Evolutionary conservation across 768 basidiomycete species (phyloP).

Genomic region (Phlegmacium glaucopus): DNA sequence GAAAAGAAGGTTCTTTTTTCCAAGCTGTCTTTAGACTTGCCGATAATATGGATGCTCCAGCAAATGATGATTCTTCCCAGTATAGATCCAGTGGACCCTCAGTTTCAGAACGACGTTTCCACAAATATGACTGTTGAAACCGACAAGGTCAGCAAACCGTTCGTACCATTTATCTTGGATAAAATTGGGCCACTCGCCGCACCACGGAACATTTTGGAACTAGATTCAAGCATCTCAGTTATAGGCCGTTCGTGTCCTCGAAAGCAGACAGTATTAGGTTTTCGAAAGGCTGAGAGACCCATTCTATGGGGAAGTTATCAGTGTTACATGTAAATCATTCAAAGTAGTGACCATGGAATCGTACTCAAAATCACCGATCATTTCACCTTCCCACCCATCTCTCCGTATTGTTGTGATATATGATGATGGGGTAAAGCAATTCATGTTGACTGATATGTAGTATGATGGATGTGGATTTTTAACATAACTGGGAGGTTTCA

Average conservation of each 20-base stretch:
- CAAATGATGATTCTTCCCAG: slow-evolving; percentile 13
- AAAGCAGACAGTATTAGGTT: slow-evolving; percentile 29
- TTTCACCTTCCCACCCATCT: slow-evolving; percentile 37
- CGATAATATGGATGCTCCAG: slow-evolving; percentile 7
- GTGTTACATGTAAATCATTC: background rate
- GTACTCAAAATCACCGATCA: slow-evolving; percentile 49
- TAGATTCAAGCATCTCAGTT: slow-evolving; percentile 31
- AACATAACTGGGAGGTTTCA: slow-evolving; percentile 27
- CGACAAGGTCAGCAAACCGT: background rate
- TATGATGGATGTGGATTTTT: slow-evolving; percentile 32
- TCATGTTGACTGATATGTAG: slow-evolving; percentile 43
- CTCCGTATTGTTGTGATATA: slow-evolving; percentile 42
- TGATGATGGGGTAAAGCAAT: slow-evolving; percentile 48
- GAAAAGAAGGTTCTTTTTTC: slow-evolving; percentile 25
- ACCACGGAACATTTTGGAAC: slow-evolving; percentile 32
- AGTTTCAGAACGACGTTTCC: slow-evolving; percentile 11
- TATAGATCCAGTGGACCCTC: slow-evolving; percentile 7
- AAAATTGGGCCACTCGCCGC: slow-evolving; percentile 16
- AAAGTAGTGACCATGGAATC: slow-evolving; percentile 2
- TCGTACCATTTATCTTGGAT: no score
- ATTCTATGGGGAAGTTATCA: slow-evolving; percentile 19
- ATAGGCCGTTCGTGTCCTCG: slow-evolving; percentile 35
- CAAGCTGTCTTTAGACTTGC: slow-evolving; percentile 34
- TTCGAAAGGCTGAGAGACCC: slow-evolving; percentile 22
- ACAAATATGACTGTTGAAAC: slow-evolving; percentile 12